Base-by-base conservation (phyloP, 2,329 filamentous ascomycete species). In the Fusarium drepaniforme region DNA sequence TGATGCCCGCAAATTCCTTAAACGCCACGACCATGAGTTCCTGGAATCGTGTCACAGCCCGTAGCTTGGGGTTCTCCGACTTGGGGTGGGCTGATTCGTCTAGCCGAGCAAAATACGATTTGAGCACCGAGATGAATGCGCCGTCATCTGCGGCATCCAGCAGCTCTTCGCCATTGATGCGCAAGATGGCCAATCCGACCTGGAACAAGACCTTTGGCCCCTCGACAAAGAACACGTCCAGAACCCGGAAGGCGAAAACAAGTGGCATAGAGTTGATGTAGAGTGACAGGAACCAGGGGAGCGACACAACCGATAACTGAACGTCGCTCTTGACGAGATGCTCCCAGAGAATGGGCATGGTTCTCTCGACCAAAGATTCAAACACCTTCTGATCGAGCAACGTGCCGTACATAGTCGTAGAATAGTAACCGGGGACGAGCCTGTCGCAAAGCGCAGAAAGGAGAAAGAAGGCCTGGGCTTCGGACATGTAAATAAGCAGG, bases 261-360 rank as follows among this genome's bases (percentile, higher is more conserved):
- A 99, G 88, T 6, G 97, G 97, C 97, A 99, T 99, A 2, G 96
- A 98, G 88, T 99, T 99, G 87, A 99, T 97, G 84, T 98, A 99
- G 21, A 99, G 88, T 7, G 96, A 98, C 66, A 99, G 88, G 82
- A 99, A 99, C 97, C 97, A 99, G 4, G 97, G 97, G 51, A 99
- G 88, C 12, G 96, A 98, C 18, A 98, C 97, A 38, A 99, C 97
- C 0, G 97, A 98, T 23, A 99, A 90, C 83, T 99, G 97, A 25
- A 99, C 95, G 80, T 99, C 97, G 69, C 94, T 97, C 85, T 97
- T 97, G 75, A 96, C 93, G n/a, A 99, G 90, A 80, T 99, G 97
- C 25, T 98, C 96, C 96, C 97, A 99, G 18, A 99, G 89, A 68
- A 99, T 93, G 2, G 97, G 97, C 96, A 99, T 98, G 2, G 97